These are phyloP conservation scores for Hemerocallis citrina DNA, from an alignment of 106 monocot genomes.

Conservation along the genomic window DNA sequence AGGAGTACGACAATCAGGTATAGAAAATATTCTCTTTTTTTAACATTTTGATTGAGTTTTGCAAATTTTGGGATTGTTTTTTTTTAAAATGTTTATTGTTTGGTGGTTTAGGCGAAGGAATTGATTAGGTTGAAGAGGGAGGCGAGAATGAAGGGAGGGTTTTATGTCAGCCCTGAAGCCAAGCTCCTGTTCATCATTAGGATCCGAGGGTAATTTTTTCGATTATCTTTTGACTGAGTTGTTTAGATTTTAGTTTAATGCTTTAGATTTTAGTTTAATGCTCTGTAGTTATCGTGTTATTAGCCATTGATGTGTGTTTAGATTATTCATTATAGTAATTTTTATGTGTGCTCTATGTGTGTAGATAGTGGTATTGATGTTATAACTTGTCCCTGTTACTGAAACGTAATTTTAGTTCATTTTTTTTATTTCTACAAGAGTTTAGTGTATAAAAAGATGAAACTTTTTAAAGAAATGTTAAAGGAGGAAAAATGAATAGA, in stretches of 20 bases:
- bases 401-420: too few species aligned
- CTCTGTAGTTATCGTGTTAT: not conserved
- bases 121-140: slow-evolving; percentile 57
- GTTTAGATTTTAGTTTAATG: not conserved
- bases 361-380: too few species aligned
- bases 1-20: slow-evolving; percentile 58
- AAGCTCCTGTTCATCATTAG: slow-evolving; percentile 63
- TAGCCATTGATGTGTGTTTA: not conserved
- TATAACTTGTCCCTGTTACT: too few species aligned
- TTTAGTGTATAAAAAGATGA: too few species aligned
- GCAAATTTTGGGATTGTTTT: not conserved
- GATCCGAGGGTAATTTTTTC: slow-evolving; percentile 18
- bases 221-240: too few species aligned
- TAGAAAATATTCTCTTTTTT: not conserved
- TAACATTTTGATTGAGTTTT: not conserved
- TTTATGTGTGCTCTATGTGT: not conserved
- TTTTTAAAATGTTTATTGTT: not conserved
- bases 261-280: not conserved
- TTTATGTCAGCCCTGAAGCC: slow-evolving; percentile 57
- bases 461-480: too few species aligned
- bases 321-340: not conserved
- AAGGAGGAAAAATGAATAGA: too few species aligned
- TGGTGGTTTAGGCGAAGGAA: slow-evolving; percentile 37
- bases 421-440: too few species aligned
- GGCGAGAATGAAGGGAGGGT: slow-evolving; percentile 59